These are phyloP conservation scores for Bipolaris oryzae DNA, from an alignment of 2,329 filamentous ascomycete genomes.

Conservation along the genomic window DNA sequence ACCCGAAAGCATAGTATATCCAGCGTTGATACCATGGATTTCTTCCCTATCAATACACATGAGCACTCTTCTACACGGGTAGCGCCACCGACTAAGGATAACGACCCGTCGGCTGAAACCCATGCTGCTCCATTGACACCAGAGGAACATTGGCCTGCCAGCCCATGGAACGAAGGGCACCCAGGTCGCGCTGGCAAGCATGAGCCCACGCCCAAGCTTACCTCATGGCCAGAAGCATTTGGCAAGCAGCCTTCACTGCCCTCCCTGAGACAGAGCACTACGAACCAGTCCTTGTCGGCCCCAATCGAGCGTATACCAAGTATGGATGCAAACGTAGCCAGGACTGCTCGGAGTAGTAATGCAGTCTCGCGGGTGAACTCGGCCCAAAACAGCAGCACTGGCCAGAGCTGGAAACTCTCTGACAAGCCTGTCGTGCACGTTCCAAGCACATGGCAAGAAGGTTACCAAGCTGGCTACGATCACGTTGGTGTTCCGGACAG, in stretches of 20 bases:
- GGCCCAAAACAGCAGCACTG: constrained; percentile 25
- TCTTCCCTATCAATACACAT: constrained; percentile 50
- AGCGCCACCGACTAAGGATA: constrained; percentile 28
- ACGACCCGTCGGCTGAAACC: constrained; percentile 24
- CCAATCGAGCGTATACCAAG: constrained; percentile 15
- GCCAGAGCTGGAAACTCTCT: constrained; percentile 32
- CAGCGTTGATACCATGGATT: constrained; percentile 50
- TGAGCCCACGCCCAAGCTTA: constrained; percentile 34
- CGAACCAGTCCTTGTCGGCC: constrained; percentile 7
- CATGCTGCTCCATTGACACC: constrained; percentile 38
- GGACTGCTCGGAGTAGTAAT: constrained; percentile 22
- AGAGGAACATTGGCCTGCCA: constrained; percentile 45
- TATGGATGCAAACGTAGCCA: constrained; percentile 6
- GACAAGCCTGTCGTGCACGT: constrained; percentile 29
- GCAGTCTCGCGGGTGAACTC: constrained; percentile 18
- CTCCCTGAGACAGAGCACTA: constrained; percentile 23
- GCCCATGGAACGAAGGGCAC: constrained; percentile 44
- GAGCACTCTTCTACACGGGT: constrained; percentile 48
- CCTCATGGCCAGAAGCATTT: constrained; percentile 42
- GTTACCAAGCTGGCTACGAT: constrained; percentile 47
- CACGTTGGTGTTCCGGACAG: constrained; percentile 42
- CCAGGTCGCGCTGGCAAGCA: constrained; percentile 27
- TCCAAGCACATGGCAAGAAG: constrained; percentile 47
- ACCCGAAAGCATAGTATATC: constrained; percentile 47
- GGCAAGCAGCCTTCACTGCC: constrained; percentile 30